phyloP scores from a whole-genome alignment of 108 stramenopile species.

The Discostella pseudostelligera region DNA sequence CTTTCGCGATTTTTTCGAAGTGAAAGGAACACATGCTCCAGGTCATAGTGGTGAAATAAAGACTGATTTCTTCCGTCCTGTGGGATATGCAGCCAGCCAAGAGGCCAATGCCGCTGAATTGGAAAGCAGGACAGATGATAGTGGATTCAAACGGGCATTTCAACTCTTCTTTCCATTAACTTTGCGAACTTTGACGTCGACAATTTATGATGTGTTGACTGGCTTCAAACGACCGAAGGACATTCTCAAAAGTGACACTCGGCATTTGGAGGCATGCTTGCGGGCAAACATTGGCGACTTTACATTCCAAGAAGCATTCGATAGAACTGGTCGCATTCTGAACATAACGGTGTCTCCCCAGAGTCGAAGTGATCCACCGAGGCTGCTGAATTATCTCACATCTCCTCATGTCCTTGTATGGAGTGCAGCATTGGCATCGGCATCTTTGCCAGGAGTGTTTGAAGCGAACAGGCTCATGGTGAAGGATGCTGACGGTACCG shows the following conservation, averaged over 20 bases:
- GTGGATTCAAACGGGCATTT: conserved; percentile 71
- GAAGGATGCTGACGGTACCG: conserved; percentile 94
- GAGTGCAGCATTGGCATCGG: conserved; percentile 95
- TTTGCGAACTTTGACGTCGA: conserved; percentile 59
- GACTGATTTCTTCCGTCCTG: conserved; percentile 86
- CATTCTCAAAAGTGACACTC: conserved; percentile 89
- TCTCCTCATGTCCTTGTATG: conserved; percentile 98
- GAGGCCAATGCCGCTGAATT: conserved; percentile 11
- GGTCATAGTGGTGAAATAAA: conserved; percentile 81
- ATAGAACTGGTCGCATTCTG: conserved; percentile 96
- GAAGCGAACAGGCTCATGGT: conserved; percentile 92
- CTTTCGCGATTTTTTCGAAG: conserved; percentile 73
- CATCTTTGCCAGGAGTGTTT: conserved; percentile 95
- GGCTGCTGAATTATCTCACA: conserved; percentile 97
- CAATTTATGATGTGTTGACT: conserved; percentile 72
- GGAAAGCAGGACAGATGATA: conserved; percentile 49
- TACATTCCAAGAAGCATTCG: conserved; percentile 98
- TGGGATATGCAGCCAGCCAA: conserved; percentile 36
- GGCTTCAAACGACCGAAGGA: conserved; percentile 77
- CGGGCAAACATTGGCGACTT: conserved; percentile 89
- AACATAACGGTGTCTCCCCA: conserved; percentile 97
- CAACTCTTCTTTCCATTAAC: conserved; percentile 73
- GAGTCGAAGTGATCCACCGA: conserved; percentile 88
- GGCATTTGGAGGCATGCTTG: conserved; percentile 84
- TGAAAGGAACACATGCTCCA: conserved; percentile 75